These are phyloP conservation scores for Zygoascus tannicola DNA, from an alignment of 805 yeast species.

Conservation along the genomic window DNA sequence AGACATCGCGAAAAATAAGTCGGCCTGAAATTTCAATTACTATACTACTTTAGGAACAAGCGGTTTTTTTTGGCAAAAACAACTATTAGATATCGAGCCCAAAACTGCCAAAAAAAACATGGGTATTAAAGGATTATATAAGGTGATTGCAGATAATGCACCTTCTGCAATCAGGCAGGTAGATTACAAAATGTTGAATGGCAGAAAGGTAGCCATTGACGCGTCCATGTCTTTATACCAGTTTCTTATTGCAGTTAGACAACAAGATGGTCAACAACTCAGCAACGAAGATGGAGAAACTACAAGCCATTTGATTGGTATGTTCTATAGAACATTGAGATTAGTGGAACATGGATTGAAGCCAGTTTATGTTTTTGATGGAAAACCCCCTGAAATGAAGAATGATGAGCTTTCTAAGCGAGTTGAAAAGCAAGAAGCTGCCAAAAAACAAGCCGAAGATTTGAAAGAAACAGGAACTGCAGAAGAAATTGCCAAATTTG, in stretches of 20 bases:
- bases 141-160: slow-evolving; percentile 80
- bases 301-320: slow-evolving; percentile 86
- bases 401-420: slow-evolving; percentile 90
- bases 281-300: slow-evolving; percentile 87
- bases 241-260: slow-evolving; percentile 91
- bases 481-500: slow-evolving; percentile 66
- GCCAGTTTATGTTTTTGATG: slow-evolving; percentile 95
- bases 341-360: slow-evolving; percentile 89
- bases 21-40: slow-evolving; percentile 1
- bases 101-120: slow-evolving; percentile 15
- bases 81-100: not conserved
- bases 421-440: slow-evolving; percentile 69
- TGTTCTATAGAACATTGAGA: slow-evolving; percentile 86
- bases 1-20: not conserved
- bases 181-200: slow-evolving; percentile 80
- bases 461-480: slow-evolving; percentile 67
- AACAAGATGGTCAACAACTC: slow-evolving; percentile 90
- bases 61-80: not conserved
- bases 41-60: too few species aligned
- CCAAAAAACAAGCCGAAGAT: slow-evolving; percentile 62
- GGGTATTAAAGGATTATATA: slow-evolving; percentile 53
- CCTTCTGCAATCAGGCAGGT: slow-evolving; percentile 68
- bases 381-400: slow-evolving; percentile 91
- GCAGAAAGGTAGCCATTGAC: slow-evolving; percentile 92
- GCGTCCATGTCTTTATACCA: slow-evolving; percentile 91